Evolutionary conservation across 2,329 filamentous ascomycete species (phyloP).

Genomic region (Hyphodiscus sp.): DNA sequence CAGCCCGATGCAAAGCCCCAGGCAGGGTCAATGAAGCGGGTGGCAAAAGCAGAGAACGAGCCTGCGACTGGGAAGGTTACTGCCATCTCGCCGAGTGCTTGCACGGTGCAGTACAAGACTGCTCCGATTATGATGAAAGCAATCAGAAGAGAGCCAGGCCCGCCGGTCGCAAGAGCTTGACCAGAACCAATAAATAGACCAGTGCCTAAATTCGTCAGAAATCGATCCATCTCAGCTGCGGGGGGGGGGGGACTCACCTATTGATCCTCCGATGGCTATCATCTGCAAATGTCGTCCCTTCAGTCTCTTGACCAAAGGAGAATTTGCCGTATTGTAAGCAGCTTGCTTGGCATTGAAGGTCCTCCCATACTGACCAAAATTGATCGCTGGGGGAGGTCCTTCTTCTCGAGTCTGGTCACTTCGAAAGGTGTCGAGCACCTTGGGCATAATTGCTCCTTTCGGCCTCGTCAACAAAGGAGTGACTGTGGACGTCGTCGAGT

Average conservation of each 20-base stretch:
- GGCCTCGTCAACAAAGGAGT: conserved; percentile 22
- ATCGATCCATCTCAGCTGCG: neutral
- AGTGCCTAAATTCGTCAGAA: conserved; percentile 46
- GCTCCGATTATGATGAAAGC: conserved; percentile 73
- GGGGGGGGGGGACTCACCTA: neutral
- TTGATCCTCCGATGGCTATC: conserved; percentile 47
- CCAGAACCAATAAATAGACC: conserved; percentile 85
- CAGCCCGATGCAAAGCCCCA: conserved; percentile 95
- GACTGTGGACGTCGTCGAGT: conserved; percentile 21
- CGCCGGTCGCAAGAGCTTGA: conserved; percentile 61
- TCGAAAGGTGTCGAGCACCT: conserved; percentile 25
- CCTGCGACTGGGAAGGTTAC: conserved; percentile 93
- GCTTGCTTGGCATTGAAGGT: conserved; percentile 46
- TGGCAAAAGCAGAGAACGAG: conserved; percentile 87
- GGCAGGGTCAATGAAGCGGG: conserved; percentile 87
- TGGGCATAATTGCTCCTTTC: conserved; percentile 10
- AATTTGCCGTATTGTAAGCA: conserved; percentile 1
- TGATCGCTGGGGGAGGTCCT: conserved; percentile 6
- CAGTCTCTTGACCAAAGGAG: conserved; percentile 29
- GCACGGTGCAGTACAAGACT: conserved; percentile 88
- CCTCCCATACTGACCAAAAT: conserved; percentile 21
- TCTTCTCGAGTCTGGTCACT: conserved; percentile 13
- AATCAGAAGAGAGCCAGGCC: conserved; percentile 70
- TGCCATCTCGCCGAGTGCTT: conserved; percentile 86
- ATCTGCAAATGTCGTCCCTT: conserved; percentile 59